These are phyloP conservation scores for Geranium brycei DNA, from an alignment of 345 rosid genomes.

Conservation along the genomic window DNA sequence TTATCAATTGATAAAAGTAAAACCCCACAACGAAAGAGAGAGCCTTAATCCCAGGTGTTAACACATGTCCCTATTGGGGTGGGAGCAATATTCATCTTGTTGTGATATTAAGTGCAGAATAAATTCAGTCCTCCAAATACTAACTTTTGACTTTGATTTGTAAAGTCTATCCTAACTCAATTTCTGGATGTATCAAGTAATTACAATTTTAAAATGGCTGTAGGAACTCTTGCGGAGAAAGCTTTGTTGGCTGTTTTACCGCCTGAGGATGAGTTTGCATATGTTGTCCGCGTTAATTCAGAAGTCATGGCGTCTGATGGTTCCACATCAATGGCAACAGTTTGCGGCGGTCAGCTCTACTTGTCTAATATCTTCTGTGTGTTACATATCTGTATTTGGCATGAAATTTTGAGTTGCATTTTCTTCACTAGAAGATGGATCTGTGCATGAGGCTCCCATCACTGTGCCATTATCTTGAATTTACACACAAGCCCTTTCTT, in stretches of 20 bases:
- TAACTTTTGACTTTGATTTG: not conserved
- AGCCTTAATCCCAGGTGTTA: too few relatives aligned
- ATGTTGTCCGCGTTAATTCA: constrained; percentile 74
- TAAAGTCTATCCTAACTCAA: not conserved
- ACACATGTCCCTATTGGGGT: too few relatives aligned
- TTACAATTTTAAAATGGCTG: constrained; percentile 12
- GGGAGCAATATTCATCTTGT: constrained; percentile 3
- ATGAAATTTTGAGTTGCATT: constrained; percentile 1
- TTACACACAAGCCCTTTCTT: too few relatives aligned
- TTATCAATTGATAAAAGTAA: too few relatives aligned
- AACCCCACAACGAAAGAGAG: too few relatives aligned
- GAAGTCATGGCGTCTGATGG: constrained; percentile 99
- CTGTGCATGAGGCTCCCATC: too few relatives aligned
- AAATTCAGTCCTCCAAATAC: not conserved
- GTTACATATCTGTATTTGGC: constrained; percentile 4
- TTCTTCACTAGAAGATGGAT: too few relatives aligned
- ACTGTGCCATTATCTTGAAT: too few relatives aligned
- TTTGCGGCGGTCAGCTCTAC: constrained; percentile 59
- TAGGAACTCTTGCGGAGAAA: constrained; percentile 95
- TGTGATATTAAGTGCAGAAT: not conserved
- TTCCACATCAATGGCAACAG: constrained; percentile 96
- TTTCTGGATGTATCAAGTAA: constrained; percentile 2
- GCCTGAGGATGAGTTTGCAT: constrained; percentile 66
- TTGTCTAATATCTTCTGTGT: not conserved
- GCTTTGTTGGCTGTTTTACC: constrained; percentile 87